These are phyloP conservation scores for Wallacemonas sp. DNA, from an alignment of 208 protist genomes.

Conservation along the genomic window DNA sequence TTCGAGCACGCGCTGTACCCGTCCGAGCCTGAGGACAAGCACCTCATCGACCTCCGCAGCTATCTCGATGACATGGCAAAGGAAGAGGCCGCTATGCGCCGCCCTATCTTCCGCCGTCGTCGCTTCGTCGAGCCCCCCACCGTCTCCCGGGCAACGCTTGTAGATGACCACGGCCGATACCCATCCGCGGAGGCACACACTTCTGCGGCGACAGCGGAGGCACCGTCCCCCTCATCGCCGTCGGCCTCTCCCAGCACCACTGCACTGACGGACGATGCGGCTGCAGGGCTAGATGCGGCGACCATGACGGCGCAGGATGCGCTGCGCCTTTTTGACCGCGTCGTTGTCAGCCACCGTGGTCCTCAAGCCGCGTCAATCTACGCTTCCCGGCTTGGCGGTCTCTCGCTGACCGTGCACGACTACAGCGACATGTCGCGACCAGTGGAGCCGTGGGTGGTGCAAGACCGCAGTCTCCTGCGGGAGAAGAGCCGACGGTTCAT, in stretches of 20 bases:
- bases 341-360: conserved; percentile 54
- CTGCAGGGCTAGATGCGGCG: background rate
- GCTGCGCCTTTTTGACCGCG: conserved; percentile 60
- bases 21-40: conserved; percentile 72
- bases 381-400: conserved; percentile 58
- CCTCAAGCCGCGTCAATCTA: conserved; percentile 58
- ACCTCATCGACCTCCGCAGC: conserved; percentile 75
- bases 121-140: conserved; percentile 27
- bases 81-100: conserved; percentile 31
- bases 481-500: conserved; percentile 30
- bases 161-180: background rate
- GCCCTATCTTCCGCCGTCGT: background rate
- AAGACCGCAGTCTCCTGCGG: conserved; percentile 14
- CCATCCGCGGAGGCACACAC: background rate
- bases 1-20: conserved; percentile 85
- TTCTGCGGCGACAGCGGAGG: background rate
- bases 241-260: background rate
- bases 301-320: conserved; percentile 48
- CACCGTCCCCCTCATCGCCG: background rate
- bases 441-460: conserved; percentile 40
- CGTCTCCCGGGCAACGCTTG: background rate
- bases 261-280: background rate
- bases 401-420: conserved; percentile 73
- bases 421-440: conserved; percentile 73
- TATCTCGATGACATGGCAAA: conserved; percentile 71